A percentile compares a stretch with the other conserved stretches of the same genome.
phyloP scores from a whole-genome alignment of 331 rosid species.

The Arachis monticola region DNA sequence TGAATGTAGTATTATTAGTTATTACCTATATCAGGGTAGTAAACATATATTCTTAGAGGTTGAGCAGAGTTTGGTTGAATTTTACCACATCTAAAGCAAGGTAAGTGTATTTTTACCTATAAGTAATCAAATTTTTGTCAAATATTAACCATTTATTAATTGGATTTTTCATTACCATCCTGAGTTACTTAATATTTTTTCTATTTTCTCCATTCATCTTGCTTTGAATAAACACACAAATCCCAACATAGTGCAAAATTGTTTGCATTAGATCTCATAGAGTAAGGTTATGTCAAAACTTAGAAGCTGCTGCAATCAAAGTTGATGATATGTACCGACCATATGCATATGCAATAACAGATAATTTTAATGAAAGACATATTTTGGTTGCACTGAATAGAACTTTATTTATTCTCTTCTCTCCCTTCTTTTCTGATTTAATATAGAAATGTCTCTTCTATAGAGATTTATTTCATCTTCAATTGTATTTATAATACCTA shows the following conservation, averaged over 20 bases:
- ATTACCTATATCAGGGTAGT: too few relatives aligned
- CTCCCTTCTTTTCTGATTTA: not conserved
- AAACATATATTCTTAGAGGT: too few relatives aligned
- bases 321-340: not conserved
- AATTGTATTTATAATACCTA: conserved; percentile 13
- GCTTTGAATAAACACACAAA: not conserved
- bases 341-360: not conserved
- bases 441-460: not conserved
- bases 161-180: not conserved
- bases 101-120: not conserved
- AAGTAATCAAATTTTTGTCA: not conserved
- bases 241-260: not conserved
- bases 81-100: not conserved
- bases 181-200: not conserved
- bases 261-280: conserved; percentile 1
- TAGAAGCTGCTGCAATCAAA: not conserved
- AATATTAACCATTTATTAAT: conserved; percentile 1
- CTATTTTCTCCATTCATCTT: not conserved
- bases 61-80: too few relatives aligned
- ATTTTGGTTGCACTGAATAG: not conserved
- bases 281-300: not conserved
- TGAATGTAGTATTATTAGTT: too few relatives aligned
- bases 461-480: not conserved
- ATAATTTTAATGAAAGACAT: not conserved
- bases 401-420: not conserved